Conservation (phyloP, 2,329 filamentous ascomycete species). For the Aspergillus oerlinghausenensis region DNA sequence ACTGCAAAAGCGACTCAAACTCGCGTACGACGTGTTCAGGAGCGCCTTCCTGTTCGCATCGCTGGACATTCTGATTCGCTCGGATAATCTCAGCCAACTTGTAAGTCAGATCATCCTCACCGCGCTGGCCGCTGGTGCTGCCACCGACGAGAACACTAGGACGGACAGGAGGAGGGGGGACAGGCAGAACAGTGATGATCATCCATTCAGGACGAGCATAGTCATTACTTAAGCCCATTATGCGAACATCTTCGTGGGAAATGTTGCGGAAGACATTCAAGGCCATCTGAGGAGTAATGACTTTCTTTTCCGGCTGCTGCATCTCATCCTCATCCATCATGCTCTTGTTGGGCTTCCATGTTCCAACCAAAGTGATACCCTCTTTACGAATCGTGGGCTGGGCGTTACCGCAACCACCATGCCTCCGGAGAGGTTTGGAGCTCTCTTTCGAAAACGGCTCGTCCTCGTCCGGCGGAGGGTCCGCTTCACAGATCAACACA, state of each 20-base stretch:
- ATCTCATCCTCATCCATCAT: conserved; percentile 63
- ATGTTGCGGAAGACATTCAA: conserved; percentile 84
- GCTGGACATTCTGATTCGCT: conserved; percentile 89
- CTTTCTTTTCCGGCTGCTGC: conserved; percentile 71
- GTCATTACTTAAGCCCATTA: conserved; percentile 89
- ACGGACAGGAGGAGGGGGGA: conserved; percentile 90
- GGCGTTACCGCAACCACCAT: conserved; percentile 89
- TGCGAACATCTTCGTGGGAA: conserved; percentile 70
- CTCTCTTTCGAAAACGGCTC: conserved; percentile 65
- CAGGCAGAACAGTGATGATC: conserved; percentile 89
- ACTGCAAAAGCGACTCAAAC: conserved; percentile 88
- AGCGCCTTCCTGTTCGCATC: conserved; percentile 85
- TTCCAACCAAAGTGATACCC: conserved; percentile 75
- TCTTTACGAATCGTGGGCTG: conserved; percentile 86
- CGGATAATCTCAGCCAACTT: conserved; percentile 98
- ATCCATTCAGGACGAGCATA: conserved; percentile 98
- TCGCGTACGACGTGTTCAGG: conserved; percentile 87
- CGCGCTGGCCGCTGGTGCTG: conserved; percentile 83
- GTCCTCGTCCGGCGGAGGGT: conserved; percentile 62
- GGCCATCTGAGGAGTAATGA: conserved; percentile 78
- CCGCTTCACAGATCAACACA: conserved; percentile 78
- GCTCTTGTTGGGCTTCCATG: conserved; percentile 65
- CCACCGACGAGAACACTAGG: conserved; percentile 97
- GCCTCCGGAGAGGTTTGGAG: conserved; percentile 52
- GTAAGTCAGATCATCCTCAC: conserved; percentile 98